A percentile compares a stretch with the other conserved stretches of the same genome.
Conservation (phyloP, 106 monocot genomes). For the Alisma plantagoaquatica region DNA sequence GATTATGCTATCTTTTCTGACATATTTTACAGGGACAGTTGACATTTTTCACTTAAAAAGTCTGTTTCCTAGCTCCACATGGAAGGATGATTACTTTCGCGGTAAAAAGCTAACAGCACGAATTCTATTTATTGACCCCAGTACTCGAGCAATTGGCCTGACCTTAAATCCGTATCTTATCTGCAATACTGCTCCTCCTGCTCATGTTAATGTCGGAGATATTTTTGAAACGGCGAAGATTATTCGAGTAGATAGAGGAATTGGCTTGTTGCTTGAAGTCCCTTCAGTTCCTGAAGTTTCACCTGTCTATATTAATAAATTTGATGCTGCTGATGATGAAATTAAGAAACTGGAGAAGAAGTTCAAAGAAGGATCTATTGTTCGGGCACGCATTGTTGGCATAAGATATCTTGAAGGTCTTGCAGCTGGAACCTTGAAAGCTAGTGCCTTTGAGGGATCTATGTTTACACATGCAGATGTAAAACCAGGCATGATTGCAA, state of each 20-base stretch:
- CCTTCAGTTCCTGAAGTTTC: conserved; percentile 52
- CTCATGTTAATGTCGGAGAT: conserved; percentile 70
- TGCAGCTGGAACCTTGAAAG: conserved; percentile 79
- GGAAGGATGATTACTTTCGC: conserved; percentile 65
- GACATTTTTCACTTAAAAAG: conserved; percentile 78
- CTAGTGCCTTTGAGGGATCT: conserved; percentile 88
- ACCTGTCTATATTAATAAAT: conserved; percentile 64
- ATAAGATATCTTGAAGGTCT: conserved; percentile 72
- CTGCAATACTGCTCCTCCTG: conserved; percentile 41
- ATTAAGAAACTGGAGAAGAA: conserved; percentile 58
- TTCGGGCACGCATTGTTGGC: conserved; percentile 76
- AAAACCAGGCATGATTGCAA: conserved; percentile 90
- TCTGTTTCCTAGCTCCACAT: conserved; percentile 35
- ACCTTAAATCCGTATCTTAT: conserved; percentile 63
- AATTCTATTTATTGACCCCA: conserved; percentile 88
- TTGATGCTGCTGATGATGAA: conserved; percentile 62
- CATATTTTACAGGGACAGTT: conserved; percentile 94
- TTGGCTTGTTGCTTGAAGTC: conserved; percentile 76
- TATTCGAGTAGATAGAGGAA: conserved; percentile 62
- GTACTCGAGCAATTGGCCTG: conserved; percentile 86
- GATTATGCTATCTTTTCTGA: conserved; percentile 82
- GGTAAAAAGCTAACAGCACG: conserved; percentile 70
- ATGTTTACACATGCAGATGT: conserved; percentile 95
- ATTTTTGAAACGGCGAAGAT: conserved; percentile 75
- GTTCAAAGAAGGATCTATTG: conserved; percentile 54